Percentiles rank a stretch among this genome's conserved stretches.
Conservation (phyloP, 805 yeast genomes). For the Starmerella kuoi region DNA sequence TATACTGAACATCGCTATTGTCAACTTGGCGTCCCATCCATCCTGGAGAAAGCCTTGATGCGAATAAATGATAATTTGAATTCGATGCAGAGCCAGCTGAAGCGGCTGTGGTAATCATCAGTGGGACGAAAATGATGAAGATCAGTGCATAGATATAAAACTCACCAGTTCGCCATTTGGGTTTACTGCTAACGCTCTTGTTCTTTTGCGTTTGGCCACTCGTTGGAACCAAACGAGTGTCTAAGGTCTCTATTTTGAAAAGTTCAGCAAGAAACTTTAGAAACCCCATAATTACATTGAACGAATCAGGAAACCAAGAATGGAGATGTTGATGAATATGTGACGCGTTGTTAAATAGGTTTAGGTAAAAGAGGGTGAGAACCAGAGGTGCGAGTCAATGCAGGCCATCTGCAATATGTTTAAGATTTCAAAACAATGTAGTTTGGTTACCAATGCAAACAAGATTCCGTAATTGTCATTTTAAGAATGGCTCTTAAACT, state of each 20-base stretch:
- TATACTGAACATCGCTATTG: slow-evolving; percentile 80
- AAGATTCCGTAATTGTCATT: too few species aligned
- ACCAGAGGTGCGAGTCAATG: too few species aligned
- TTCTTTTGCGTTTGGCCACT: slow-evolving; percentile 26
- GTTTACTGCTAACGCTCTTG: slow-evolving; percentile 26
- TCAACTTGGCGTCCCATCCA: slow-evolving; percentile 79
- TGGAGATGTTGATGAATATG: too few species aligned
- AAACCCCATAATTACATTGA: too few species aligned
- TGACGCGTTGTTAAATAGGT: too few species aligned
- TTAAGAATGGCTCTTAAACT: too few species aligned
- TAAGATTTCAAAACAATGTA: too few species aligned
- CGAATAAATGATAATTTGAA: slow-evolving; percentile 51
- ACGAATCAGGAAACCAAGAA: too few species aligned
- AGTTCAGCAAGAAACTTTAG: slow-evolving; percentile 10
- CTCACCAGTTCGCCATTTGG: slow-evolving; percentile 69
- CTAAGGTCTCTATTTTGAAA: slow-evolving; percentile 34
- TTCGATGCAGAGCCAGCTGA: slow-evolving; percentile 42
- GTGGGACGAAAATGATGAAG: slow-evolving; percentile 61
- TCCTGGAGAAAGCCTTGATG: slow-evolving; percentile 55
- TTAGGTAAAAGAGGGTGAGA: too few species aligned
- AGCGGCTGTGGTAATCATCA: slow-evolving; percentile 71
- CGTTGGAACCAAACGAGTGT: slow-evolving; percentile 33
- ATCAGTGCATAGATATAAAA: slow-evolving; percentile 54
- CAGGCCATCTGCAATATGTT: too few species aligned
- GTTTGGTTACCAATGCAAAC: too few species aligned